These are phyloP conservation scores for Rachicladosporium sp. DNA, from an alignment of 2,329 filamentous ascomycete species.

Conservation along the genomic window DNA sequence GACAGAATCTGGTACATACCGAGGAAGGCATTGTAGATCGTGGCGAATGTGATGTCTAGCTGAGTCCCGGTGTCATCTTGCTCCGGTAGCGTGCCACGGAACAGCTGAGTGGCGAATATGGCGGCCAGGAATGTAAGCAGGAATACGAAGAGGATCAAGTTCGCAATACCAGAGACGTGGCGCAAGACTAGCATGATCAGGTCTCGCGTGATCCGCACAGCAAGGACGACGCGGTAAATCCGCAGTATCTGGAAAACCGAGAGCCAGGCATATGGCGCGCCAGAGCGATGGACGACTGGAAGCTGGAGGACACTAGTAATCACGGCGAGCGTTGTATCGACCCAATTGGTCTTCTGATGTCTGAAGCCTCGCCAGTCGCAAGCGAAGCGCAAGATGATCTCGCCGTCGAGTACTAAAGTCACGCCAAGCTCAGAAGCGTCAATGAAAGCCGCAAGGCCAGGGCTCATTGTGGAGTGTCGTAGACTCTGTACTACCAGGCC, in stretches of 20 bases:
- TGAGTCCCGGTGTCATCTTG: constrained; percentile 41
- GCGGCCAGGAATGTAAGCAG: constrained; percentile 87
- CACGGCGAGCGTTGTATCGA: constrained; percentile 69
- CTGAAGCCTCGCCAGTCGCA: constrained; percentile 75
- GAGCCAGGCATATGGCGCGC: constrained; percentile 70
- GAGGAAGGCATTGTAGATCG: constrained; percentile 89
- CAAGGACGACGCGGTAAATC: constrained; percentile 82
- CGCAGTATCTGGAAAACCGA: constrained; percentile 88
- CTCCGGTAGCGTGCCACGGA: constrained; percentile 61
- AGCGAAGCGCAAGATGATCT: constrained; percentile 68
- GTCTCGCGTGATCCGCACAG: constrained; percentile 73
- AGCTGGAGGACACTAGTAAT: constrained; percentile 77
- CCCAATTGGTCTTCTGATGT: constrained; percentile 57
- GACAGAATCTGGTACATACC: constrained; percentile 97
- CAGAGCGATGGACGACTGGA: constrained; percentile 61
- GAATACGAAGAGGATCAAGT: constrained; percentile 93
- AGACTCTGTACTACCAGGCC: constrained; percentile 67
- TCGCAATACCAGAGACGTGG: constrained; percentile 82
- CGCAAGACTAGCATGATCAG: constrained; percentile 79
- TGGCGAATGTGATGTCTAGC: constrained; percentile 58
- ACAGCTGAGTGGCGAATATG: constrained; percentile 86
- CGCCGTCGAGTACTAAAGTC: constrained; percentile 64
- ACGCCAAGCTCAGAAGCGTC: constrained; percentile 59
- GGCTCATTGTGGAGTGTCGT: constrained; percentile 65
- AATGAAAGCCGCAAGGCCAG: constrained; percentile 50